A percentile compares a stretch with the other conserved stretches of the same genome.
Evolutionary conservation across 2,329 filamentous ascomycete species (phyloP).

Genomic region (Penicillium sclerotigenum): DNA sequence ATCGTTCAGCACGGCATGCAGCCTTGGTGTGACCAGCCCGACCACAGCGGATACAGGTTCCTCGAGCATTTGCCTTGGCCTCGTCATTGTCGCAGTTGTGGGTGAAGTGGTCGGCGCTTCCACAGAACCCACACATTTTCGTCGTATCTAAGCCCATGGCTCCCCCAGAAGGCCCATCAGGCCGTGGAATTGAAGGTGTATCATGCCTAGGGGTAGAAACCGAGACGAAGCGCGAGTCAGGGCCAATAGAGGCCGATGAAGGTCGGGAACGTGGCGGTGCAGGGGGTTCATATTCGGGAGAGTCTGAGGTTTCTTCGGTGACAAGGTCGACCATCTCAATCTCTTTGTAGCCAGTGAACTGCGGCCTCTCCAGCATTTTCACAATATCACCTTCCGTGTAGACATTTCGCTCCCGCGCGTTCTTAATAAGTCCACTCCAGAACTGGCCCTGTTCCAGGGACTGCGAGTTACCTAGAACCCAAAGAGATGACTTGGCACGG

Average conservation of each 20-base stretch:
- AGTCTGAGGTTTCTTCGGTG: conserved; percentile 7
- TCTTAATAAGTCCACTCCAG: conserved; percentile 81
- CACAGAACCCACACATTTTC: conserved; percentile 45
- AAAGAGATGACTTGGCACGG: conserved; percentile 91
- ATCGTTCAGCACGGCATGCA: conserved; percentile 42
- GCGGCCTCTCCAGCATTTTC: conserved; percentile 54
- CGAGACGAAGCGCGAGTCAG: conserved; percentile 19
- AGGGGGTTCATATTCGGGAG: conserved; percentile 19
- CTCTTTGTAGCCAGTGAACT: conserved; percentile 46
- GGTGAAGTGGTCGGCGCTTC: conserved; percentile 45
- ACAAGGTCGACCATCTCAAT: conserved; percentile 44
- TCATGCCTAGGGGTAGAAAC: conserved; percentile 26
- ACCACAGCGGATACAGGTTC: conserved; percentile 45
- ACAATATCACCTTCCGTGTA: conserved; percentile 70
- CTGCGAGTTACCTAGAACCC: conserved; percentile 90
- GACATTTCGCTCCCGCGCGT: conserved; percentile 69
- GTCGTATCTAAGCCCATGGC: conserved; percentile 43
- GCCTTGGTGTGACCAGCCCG: conserved; percentile 37
- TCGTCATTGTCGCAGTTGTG: conserved; percentile 46
- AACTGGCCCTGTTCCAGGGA: conserved; percentile 84
- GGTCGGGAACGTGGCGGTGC: conserved; percentile 29
- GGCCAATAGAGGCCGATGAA: conserved; percentile 27
- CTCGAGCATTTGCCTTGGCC: conserved; percentile 37
- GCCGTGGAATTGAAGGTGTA: conserved; percentile 24
- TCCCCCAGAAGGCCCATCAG: conserved; percentile 44